Base-by-base conservation (phyloP, 2,329 filamentous ascomycete genomes). In the Purpureocillium takamizusanense region DNA sequence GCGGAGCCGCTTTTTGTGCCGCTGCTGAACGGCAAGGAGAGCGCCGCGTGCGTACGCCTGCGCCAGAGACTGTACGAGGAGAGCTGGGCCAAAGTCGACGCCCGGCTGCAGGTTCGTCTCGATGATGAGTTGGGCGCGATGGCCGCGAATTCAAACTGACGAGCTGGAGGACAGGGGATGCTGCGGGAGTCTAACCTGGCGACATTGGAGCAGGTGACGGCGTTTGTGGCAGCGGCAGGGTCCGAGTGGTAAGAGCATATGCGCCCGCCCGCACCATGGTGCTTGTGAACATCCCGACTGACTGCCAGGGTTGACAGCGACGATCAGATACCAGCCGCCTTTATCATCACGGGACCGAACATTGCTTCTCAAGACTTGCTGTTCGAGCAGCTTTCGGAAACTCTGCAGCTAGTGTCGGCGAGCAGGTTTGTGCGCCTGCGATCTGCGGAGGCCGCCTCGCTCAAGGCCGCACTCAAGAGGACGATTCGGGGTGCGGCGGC, bases 341-440 rank as follows among this genome's bases (percentile, higher is more conserved):
- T 90, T 47, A 78, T 90, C 48, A 74, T 86, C 42, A 84, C 83
- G 8, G 86, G 86, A 0, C 83, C 86, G 7, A 87, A 86, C 46
- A 82, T 88, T 48, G 80, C 83, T 28, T 83, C 82, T 2, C 83
- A 88, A 55, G 75, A 78, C 31, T 66, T 83, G 11, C 68, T 89
- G n/a, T 88, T 88, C 48, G 69, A 77, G 41, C 82, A 86, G 55
- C 62, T 89, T 10, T 72, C 75, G 11, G 71, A 76, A 42, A 62
- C 61, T n/a, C 60, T 81, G n/a, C 61, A 63, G 50, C 46, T 56
- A 43, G 57, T 68, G 36, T 56, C 62, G 18, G 51, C 62, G 14
- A 76, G 76, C 35, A 69, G 69, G 36, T 78, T 86, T 46, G 75
- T 86, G 6, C 65, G 78, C 13, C 56, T 94, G 33, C 76, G 78